These are phyloP conservation scores for Fusarium dlaminii DNA, from an alignment of 2,329 filamentous ascomycete genomes.

Conservation along the genomic window DNA sequence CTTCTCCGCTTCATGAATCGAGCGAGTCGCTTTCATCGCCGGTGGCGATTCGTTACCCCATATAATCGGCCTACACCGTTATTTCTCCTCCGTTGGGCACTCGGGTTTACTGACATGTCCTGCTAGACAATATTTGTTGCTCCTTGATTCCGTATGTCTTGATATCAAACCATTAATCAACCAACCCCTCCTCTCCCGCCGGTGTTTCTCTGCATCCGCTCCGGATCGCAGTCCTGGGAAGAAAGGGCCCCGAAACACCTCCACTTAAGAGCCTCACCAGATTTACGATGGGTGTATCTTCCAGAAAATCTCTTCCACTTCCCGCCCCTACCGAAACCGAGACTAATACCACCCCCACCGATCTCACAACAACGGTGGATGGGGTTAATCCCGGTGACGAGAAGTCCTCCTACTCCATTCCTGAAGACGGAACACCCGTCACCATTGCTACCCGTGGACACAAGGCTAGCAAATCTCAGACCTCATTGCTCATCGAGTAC, in stretches of 20 bases:
- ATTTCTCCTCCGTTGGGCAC: conserved; percentile 13
- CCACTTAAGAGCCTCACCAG: conserved; percentile 32
- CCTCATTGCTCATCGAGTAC: conserved; percentile 92
- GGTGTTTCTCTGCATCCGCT: conserved; percentile 28
- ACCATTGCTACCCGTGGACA: conserved; percentile 84
- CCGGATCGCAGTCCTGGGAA: conserved; percentile 36
- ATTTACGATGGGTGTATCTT: conserved; percentile 65
- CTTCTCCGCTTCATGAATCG: conserved; percentile 27
- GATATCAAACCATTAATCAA: conserved; percentile 37
- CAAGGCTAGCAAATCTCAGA: conserved; percentile 75
- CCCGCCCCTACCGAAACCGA: conserved; percentile 82
- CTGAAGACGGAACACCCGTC: conserved; percentile 88
- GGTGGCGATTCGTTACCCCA: conserved; percentile 47
- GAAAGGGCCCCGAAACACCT: conserved; percentile 32
- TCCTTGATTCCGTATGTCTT: conserved; percentile 44
- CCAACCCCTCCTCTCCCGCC: conserved; percentile 28
- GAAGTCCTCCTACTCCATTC: conserved; percentile 81
- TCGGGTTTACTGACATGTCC: conserved; percentile 32
- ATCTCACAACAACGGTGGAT: conserved; percentile 64
- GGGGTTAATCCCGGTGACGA: conserved; percentile 74
- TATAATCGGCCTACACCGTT: conserved; percentile 34
- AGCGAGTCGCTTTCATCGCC: conserved; percentile 18
- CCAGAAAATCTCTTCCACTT: conserved; percentile 70
- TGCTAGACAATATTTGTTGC: conserved; percentile 33
- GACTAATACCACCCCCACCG: conserved; percentile 69